phyloP scores from a whole-genome alignment of 305 asterid species.

The Rubia balearica region DNA sequence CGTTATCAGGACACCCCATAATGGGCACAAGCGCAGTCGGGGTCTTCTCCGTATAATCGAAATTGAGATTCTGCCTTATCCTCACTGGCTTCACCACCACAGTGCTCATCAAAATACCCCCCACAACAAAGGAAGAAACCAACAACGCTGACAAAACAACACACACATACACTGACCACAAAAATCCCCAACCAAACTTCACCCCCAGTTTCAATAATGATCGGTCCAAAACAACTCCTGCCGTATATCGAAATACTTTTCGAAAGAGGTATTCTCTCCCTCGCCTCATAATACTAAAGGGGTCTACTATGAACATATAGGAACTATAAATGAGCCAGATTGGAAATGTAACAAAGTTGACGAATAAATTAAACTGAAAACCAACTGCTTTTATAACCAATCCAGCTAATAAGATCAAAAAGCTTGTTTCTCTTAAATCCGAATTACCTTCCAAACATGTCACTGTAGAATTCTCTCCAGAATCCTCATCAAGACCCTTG shows the following conservation, averaged over 20 bases:
- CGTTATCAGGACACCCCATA: constrained; percentile 25
- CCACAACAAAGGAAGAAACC: constrained; percentile 55
- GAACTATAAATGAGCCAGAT: constrained; percentile 39
- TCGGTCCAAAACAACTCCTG: constrained; percentile 33
- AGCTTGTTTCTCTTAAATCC: constrained; percentile 33
- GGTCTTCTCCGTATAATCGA: constrained; percentile 72
- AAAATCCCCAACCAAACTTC: constrained; percentile 79
- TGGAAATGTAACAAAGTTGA: constrained; percentile 39
- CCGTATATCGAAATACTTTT: constrained; percentile 27
- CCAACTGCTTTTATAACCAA: constrained; percentile 45
- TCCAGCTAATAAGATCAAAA: constrained; percentile 37
- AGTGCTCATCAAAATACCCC: constrained; percentile 48
- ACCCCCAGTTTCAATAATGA: constrained; percentile 62
- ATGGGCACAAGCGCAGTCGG: constrained; percentile 75
- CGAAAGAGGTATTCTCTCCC: constrained; percentile 27
- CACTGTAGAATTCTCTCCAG: constrained; percentile 29
- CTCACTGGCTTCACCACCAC: constrained; percentile 69
- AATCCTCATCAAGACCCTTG: constrained; percentile 10
- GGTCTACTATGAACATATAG: constrained; percentile 60
- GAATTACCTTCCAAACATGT: constrained; percentile 33
- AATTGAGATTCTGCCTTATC: constrained; percentile 55
- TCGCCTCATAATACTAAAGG: constrained; percentile 41
- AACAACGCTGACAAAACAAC: constrained; percentile 54
- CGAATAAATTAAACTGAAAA: constrained; percentile 44
- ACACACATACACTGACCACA: constrained; percentile 81